Conservation (phyloP, 768 basidiomycete species). For the Collybia sp. region DNA sequence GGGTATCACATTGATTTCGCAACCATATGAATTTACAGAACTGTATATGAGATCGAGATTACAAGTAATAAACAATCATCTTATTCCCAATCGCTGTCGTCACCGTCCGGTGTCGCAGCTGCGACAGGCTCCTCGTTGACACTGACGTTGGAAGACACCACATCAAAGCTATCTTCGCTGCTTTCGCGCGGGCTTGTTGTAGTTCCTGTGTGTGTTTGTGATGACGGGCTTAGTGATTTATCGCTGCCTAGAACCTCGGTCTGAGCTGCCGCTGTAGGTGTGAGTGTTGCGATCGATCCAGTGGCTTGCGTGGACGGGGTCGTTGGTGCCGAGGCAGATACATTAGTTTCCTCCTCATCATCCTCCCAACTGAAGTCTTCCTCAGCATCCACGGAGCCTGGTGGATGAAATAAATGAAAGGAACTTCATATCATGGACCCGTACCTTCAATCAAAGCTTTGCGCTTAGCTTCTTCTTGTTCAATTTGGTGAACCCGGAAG, state of each 20-base stretch:
- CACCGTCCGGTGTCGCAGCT: conserved; percentile 26
- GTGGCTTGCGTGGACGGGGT: conserved; percentile 6
- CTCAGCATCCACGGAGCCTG: conserved; percentile 64
- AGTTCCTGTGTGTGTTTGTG: conserved; percentile 27
- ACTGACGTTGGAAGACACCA: conserved; percentile 50
- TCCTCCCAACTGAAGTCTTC: conserved; percentile 95
- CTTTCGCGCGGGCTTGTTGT: conserved; percentile 46
- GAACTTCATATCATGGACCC: not conserved
- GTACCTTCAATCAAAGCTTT: conserved; percentile 74
- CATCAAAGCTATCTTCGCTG: conserved; percentile 66
- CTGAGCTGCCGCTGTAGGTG: conserved; percentile 3
- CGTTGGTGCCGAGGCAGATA: conserved; percentile 11
- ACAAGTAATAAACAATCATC: conserved; percentile 5
- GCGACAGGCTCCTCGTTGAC: conserved; percentile 23
- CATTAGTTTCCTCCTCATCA: conserved; percentile 68
- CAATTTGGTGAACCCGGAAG: conserved; percentile 82
- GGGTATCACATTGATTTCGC: too few species aligned
- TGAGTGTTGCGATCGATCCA: conserved; percentile 5
- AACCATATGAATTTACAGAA: too few species aligned
- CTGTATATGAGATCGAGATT: too few species aligned
- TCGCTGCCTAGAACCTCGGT: not conserved
- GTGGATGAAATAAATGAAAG: not conserved
- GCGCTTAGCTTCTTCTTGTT: conserved; percentile 71
- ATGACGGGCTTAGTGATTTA: conserved; percentile 11
- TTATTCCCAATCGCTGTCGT: conserved; percentile 69